Conservation (phyloP, 129 eudicot species). For the Tagetes patula region DNA sequence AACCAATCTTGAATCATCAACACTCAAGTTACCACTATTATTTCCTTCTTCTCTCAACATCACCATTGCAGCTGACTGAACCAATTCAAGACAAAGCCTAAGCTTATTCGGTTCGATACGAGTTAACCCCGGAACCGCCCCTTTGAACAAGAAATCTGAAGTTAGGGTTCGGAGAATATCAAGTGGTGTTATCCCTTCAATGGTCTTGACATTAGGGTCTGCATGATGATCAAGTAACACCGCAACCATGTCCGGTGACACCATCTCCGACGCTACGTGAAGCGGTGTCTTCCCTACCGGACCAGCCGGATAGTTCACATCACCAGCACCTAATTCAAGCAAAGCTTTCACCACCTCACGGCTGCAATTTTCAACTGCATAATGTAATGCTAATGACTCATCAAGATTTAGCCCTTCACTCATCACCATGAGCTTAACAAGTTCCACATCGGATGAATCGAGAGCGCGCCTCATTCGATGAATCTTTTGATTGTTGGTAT, state of each 20-base stretch:
- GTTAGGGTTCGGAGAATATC: slow-evolving; percentile 88
- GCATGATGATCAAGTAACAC: slow-evolving; percentile 97
- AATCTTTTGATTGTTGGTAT: slow-evolving; percentile 85
- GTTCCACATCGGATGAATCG: slow-evolving; percentile 94
- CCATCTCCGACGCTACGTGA: slow-evolving; percentile 94
- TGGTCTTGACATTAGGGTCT: slow-evolving; percentile 81
- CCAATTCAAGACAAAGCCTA: slow-evolving; percentile 88
- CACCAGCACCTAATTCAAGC: slow-evolving; percentile 92
- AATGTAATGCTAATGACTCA: slow-evolving; percentile 84
- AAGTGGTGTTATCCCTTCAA: slow-evolving; percentile 87
- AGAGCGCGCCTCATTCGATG: slow-evolving; percentile 92
- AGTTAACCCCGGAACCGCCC: slow-evolving; percentile 79
- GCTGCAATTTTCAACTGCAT: slow-evolving; percentile 87
- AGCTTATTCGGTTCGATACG: slow-evolving; percentile 94
- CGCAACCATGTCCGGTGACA: slow-evolving; percentile 96
- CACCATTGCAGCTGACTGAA: slow-evolving; percentile 98
- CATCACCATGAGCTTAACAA: slow-evolving; percentile 99
- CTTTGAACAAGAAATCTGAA: slow-evolving; percentile 86
- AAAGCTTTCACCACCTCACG: slow-evolving; percentile 91
- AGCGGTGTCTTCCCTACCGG: slow-evolving; percentile 91
- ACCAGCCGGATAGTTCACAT: slow-evolving; percentile 90
- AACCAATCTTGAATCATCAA: slow-evolving; percentile 82
- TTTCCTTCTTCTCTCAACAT: slow-evolving; percentile 82
- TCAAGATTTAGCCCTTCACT: slow-evolving; percentile 95
- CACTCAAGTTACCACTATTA: slow-evolving; percentile 44